Conservation (phyloP, 768 basidiomycete species). For the Lyophyllum decastes region DNA sequence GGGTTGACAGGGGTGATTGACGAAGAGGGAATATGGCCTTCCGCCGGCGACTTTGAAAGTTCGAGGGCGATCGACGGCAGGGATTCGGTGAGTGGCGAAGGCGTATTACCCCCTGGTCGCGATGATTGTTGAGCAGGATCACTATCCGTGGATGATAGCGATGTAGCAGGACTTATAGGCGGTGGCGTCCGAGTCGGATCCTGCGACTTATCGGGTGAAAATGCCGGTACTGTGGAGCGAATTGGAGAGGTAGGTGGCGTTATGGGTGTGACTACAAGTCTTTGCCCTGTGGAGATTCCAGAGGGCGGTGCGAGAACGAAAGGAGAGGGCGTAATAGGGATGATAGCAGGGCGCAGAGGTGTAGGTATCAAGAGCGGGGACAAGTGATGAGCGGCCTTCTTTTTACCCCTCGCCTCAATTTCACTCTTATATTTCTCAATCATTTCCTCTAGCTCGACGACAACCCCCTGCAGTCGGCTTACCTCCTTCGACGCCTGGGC, state of each 20-base stretch:
- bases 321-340: slow-evolving; percentile 3
- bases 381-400: slow-evolving; percentile 10
- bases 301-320: not conserved
- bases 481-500: slow-evolving; percentile 37
- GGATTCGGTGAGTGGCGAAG: not conserved
- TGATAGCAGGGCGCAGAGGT: slow-evolving; percentile 3
- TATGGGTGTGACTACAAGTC: slow-evolving; percentile 14
- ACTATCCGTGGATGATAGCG: not conserved
- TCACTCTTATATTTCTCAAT: slow-evolving; percentile 39
- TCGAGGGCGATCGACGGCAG: not conserved
- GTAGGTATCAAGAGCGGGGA: slow-evolving; percentile 16
- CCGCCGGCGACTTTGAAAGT: not conserved
- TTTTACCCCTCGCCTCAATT: slow-evolving; percentile 5
- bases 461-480: slow-evolving; percentile 46
- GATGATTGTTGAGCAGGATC: not conserved
- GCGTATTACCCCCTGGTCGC: not conserved
- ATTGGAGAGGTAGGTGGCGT: slow-evolving; percentile 23
- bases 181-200: not conserved
- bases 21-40: not conserved
- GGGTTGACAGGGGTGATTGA: not conserved
- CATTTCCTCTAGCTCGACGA: slow-evolving; percentile 50
- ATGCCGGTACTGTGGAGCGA: slow-evolving; percentile 1
- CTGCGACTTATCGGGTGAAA: not conserved
- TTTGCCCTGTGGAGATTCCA: not conserved
- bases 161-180: not conserved